Evolutionary conservation across 306 rosid species (phyloP).

Genomic region (Hippophae gyantsensis): DNA sequence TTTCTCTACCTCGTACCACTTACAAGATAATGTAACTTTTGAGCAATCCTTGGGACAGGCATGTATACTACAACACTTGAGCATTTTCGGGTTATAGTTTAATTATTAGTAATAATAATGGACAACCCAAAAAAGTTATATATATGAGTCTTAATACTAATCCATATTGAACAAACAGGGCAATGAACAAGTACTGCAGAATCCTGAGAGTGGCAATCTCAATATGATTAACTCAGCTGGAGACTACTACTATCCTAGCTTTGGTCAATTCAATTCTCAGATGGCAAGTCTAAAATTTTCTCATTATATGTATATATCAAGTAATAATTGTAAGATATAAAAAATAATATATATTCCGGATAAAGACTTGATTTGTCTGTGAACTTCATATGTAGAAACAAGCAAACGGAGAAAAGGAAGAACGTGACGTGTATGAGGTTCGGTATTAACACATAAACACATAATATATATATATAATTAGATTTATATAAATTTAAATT

Average conservation of each 20-base stretch:
- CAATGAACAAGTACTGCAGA: slow-evolving; percentile 6
- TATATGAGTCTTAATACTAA: not conserved
- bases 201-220: not conserved
- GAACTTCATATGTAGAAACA: not conserved
- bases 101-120: not conserved
- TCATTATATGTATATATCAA: not conserved
- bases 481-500: not conserved
- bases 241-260: not conserved
- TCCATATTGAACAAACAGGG: slow-evolving; percentile 1
- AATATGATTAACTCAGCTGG: slow-evolving; percentile 12
- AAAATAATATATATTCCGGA: too few relatives aligned
- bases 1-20: slow-evolving; percentile 1
- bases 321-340: too few relatives aligned
- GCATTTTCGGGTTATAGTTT: not conserved
- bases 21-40: not conserved
- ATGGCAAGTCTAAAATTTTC: slow-evolving; percentile 7
- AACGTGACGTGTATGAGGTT: not conserved
- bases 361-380: too few relatives aligned
- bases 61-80: not conserved
- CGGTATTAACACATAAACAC: not conserved
- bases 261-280: slow-evolving; percentile 2
- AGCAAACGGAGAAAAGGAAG: not conserved
- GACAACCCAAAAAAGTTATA: not conserved
- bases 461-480: not conserved
- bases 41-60: slow-evolving; percentile 26